Evolutionary conservation across 2,329 filamentous ascomycete genomes (phyloP).

Genomic region (Alternaria sp.): DNA sequence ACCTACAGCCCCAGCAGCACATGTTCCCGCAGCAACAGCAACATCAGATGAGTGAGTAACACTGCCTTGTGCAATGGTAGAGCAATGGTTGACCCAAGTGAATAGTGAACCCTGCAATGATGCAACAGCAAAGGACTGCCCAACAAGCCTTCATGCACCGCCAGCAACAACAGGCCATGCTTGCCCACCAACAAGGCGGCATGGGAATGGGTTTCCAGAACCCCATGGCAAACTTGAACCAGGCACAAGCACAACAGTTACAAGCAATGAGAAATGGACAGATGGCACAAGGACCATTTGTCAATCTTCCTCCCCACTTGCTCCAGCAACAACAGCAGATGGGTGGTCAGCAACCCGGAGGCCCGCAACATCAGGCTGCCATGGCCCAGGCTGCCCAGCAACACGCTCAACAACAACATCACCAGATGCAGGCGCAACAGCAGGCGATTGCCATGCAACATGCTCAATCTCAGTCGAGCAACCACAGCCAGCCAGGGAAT

Average conservation of each 20-base stretch:
- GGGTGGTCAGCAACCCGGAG: conserved; percentile 45
- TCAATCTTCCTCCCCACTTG: conserved; percentile 48
- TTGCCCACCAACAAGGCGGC: conserved; percentile 62
- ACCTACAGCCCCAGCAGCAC: conserved; percentile 71
- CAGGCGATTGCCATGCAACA: conserved; percentile 58
- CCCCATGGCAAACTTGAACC: conserved; percentile 61
- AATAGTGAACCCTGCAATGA: conserved; percentile 51
- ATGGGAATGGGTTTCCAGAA: conserved; percentile 65
- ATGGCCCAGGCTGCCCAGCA: conserved; percentile 55
- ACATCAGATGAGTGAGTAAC: conserved; percentile 50
- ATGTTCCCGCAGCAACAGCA: conserved; percentile 62
- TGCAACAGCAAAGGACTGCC: conserved; percentile 54
- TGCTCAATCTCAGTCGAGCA: conserved; percentile 59
- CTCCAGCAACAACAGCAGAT: conserved; percentile 59
- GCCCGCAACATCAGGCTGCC: conserved; percentile 53
- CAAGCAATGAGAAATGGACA: conserved; percentile 36
- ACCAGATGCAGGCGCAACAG: conserved; percentile 52
- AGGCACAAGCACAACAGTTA: conserved; percentile 44
- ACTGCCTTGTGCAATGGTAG: background rate
- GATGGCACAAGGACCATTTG: conserved; percentile 36
- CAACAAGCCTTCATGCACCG: conserved; percentile 60
- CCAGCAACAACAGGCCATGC: conserved; percentile 62
- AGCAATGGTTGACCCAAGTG: conserved; percentile 19
- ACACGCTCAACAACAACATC: conserved; percentile 55
- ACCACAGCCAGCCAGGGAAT: conserved; percentile 56